Base-by-base conservation (phyloP, 257 asterid species). In the Ajuga chamaepitys region DNA sequence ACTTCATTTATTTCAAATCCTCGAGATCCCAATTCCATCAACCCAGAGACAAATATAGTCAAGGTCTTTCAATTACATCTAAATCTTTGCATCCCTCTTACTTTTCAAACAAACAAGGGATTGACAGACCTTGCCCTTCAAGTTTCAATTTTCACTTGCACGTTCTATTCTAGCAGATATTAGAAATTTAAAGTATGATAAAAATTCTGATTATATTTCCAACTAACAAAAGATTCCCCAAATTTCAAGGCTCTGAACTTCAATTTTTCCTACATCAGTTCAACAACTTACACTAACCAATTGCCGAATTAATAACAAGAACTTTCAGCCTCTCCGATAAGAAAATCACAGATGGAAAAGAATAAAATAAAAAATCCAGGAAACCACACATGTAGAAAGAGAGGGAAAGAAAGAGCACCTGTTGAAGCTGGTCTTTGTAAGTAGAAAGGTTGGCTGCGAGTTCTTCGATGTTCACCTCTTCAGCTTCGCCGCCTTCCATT, bases 381-480 rank as follows among this genome's bases (percentile, higher is more conserved):
- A 9, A 12, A 34, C 47, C 46, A 56, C 44, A 12, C 41, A 30
- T 22, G n/a, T 7, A 12, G 14, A 28, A 7, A 34, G 12, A 35
- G 21, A 54, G 40, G n/a, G n/a, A n/a, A n/a, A 54, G 44, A 30
- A 42, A 60, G 24, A 45, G 37, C 61, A 90, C 99, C 96, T 94
- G 95, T 32, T 74, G 86, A 76, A 94, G 97, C 87, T 94, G 99
- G 20, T 87, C 87, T 80, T 76, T 83, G 78, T 94, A 90, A 30
- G 95, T 90, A 30, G 96, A 80, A 42, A 94, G 93, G 78, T 85
- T 94, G 26, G 91, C 82, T 30, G 86, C 91, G 80, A 94, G 86
- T 74, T 94, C 97, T 71, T 85, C 86, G 64, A 86, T 83, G 81
- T 77, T 94, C 64, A 90, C 88, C 75, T 83, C 97, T 64, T 94